phyloP scores from a whole-genome alignment of 2,329 filamentous ascomycete species.

The Acephala macrosclerotiorum region DNA sequence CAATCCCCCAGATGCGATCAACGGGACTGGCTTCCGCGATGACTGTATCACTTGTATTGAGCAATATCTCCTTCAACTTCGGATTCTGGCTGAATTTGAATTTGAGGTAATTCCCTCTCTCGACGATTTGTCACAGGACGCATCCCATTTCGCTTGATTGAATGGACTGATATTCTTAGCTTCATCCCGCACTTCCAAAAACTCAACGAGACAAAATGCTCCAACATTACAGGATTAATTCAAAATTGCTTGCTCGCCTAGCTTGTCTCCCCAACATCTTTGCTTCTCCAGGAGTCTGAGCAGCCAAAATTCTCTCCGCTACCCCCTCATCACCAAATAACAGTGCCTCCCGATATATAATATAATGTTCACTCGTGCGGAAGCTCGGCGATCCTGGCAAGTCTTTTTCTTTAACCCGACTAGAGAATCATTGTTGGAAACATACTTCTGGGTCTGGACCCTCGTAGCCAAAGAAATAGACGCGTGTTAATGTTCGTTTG shows the following conservation, averaged over 20 bases:
- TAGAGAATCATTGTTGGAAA: constrained; percentile 18
- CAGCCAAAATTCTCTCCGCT: constrained; percentile 8
- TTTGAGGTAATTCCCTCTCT: constrained; percentile 46
- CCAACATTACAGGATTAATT: too few relatives aligned
- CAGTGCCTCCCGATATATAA: constrained; percentile 20
- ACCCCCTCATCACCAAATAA: constrained; percentile 18
- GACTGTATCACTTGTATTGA: constrained; percentile 44
- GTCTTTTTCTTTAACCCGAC: not conserved
- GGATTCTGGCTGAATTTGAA: constrained; percentile 47
- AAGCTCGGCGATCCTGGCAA: constrained; percentile 2
- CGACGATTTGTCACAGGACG: constrained; percentile 35
- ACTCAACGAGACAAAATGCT: too few relatives aligned
- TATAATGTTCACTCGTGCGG: constrained; percentile 19
- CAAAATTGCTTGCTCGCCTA: constrained; percentile 13
- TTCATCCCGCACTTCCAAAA: not conserved
- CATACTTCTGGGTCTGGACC: constrained; percentile 18
- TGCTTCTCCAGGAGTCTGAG: constrained; percentile 16
- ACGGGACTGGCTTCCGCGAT: constrained; percentile 43
- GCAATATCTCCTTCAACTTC: constrained; percentile 40
- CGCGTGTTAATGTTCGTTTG: constrained; percentile 18
- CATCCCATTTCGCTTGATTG: constrained; percentile 12
- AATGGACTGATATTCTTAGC: constrained; percentile 2
- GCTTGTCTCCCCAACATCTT: constrained; percentile 20
- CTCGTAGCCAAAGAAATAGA: constrained; percentile 20
- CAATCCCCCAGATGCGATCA: constrained; percentile 48